Base-by-base conservation (phyloP, 2,329 filamentous ascomycete species). In the Phaeosphaeria sp. region DNA sequence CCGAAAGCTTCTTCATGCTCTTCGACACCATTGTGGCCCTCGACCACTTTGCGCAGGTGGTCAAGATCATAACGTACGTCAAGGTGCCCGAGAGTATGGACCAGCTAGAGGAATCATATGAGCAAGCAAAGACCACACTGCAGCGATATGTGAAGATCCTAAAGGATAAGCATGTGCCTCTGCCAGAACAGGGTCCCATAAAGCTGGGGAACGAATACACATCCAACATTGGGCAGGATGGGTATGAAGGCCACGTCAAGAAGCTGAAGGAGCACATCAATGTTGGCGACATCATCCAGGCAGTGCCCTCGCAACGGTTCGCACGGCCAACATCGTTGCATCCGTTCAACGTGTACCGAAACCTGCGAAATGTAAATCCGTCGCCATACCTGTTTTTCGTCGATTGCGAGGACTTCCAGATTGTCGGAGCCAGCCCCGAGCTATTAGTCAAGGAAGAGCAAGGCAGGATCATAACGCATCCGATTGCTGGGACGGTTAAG, bases 341-440 rank as follows among this genome's bases (percentile, higher is more conserved):
- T 77, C 94, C 95, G 0, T 99, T 98, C 84, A 99, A 98, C 82
- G 91, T 99, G 71, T 99, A 98, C 83, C 89, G 94, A 54, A 92
- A 97, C 76, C 85, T 99, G 39, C 91, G 95, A 62, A 97, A 92
- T n/a, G 91, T 98, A 72, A 99, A 99, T 76, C 95, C 95, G 0
- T 97, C 93, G 9, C 95, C 95, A 0, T 99, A 99, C 79, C 87
- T 99, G 36, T 99, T 99, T 83, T 99, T 93, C 80, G 87, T 99
- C 60, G 89, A 95, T 77, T 98, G 94, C 80, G 85, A 86, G 59
- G 90, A 92, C 72, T 98, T 99, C 80, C 91, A 97, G 76, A 93
- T 99, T 65, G 90, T 99, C 13, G 95, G 95, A 58, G 95, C 95
- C 41, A 96, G 92, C 56, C 95, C 95, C 1, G 95, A 99, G 80